Evolutionary conservation across 2,329 filamentous ascomycete species (phyloP).

Genomic region (Penicillium oxalicum): DNA sequence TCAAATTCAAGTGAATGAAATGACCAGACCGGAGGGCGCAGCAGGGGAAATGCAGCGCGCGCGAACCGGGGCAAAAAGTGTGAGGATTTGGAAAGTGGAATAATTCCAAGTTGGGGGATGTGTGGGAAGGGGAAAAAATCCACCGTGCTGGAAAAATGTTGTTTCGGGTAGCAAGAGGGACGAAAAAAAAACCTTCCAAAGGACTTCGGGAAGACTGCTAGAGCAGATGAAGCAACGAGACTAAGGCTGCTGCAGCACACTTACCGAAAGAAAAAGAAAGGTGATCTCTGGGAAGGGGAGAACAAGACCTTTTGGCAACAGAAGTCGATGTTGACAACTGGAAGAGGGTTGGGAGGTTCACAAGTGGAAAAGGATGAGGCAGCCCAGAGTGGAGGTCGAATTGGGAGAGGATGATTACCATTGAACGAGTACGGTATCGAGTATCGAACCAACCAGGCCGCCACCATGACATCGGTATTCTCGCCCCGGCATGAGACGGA

Average conservation of each 20-base stretch:
- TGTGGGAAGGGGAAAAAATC: conserved; percentile 19
- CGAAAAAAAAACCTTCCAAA: conserved; percentile 8
- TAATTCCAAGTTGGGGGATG: conserved; percentile 11
- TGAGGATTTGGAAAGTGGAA: conserved; percentile 3
- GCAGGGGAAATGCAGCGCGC: conserved; percentile 18
- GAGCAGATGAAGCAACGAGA: conserved; percentile 1
- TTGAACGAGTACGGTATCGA: conserved; percentile 7
- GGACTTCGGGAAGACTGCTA: conserved; percentile 10
- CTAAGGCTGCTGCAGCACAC: background rate
- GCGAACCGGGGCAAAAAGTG: conserved; percentile 10
- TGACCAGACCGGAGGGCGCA: conserved; percentile 19
- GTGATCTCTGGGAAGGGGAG: background rate
- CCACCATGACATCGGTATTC: conserved; percentile 18
- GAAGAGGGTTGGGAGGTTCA: too few relatives aligned
- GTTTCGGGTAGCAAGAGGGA: conserved; percentile 14
- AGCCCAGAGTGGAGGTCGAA: conserved; percentile 5
- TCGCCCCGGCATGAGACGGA: background rate
- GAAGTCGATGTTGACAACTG: background rate
- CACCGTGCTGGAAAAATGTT: conserved; percentile 15
- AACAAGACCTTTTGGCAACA: background rate
- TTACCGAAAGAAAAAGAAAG: background rate
- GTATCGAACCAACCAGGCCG: conserved; percentile 5
- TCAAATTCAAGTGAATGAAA: conserved; percentile 15
- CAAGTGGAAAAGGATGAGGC: conserved; percentile 4
- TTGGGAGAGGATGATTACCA: conserved; percentile 3